Conservation (phyloP, 306 rosid genomes). For the Glycyrrhiza uralensis region DNA sequence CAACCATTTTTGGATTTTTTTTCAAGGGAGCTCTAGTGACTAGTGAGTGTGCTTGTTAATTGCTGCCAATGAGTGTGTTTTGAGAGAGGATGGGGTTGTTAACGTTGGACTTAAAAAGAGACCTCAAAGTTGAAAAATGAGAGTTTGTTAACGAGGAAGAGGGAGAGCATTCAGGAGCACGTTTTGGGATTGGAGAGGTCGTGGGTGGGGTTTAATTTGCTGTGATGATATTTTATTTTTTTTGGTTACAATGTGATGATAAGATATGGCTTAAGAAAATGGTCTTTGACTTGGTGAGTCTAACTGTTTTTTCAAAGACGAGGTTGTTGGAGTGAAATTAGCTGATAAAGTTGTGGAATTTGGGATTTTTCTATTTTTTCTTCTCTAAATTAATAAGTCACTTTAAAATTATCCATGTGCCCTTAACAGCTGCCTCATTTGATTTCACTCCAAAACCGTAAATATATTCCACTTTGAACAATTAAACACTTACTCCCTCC, state of each 20-base stretch:
- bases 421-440: background rate
- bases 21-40: constrained; percentile 33
- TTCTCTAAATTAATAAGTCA: background rate
- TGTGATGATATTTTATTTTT: too few relatives aligned
- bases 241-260: too few relatives aligned
- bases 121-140: background rate
- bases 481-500: too few relatives aligned
- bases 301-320: constrained; percentile 15
- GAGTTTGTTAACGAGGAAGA: constrained; percentile 36
- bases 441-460: background rate
- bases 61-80: background rate
- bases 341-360: background rate
- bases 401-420: background rate
- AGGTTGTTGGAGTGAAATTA: constrained; percentile 28
- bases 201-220: too few relatives aligned
- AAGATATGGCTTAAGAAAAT: background rate
- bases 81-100: constrained; percentile 3
- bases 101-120: constrained; percentile 35
- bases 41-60: background rate
- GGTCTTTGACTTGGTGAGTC: constrained; percentile 45
- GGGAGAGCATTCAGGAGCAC: constrained; percentile 47
- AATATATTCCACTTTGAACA: background rate
- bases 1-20: constrained; percentile 34
- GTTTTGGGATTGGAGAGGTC: constrained; percentile 42
- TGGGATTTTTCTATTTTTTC: background rate